Evolutionary conservation across 2,329 filamentous ascomycete species (phyloP).

Genomic region (Calonectria multiphialidica): DNA sequence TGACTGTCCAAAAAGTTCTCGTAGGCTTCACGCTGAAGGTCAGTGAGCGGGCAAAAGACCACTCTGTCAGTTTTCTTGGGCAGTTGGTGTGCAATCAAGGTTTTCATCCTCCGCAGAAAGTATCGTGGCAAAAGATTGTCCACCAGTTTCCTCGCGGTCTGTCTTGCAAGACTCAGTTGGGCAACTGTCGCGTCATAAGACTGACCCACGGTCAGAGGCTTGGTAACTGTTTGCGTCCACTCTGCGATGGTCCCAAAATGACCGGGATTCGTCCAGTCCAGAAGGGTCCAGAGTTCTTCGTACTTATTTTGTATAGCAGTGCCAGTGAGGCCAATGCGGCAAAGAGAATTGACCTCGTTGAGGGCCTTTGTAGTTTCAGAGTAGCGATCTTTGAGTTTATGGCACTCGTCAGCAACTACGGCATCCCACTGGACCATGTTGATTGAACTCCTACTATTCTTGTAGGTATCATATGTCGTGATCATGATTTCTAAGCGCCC

Average conservation of each 20-base stretch:
- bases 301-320: constrained; percentile 99
- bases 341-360: constrained; percentile 90
- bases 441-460: constrained; percentile 77
- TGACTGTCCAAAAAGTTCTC: constrained; percentile 80
- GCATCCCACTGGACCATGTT: constrained; percentile 95
- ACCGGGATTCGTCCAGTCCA: constrained; percentile 97
- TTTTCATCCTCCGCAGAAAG: constrained; percentile 94
- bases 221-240: constrained; percentile 84
- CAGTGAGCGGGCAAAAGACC: constrained; percentile 92
- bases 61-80: constrained; percentile 96
- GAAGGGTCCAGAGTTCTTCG: constrained; percentile 93
- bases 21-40: constrained; percentile 85
- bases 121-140: constrained; percentile 89
- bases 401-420: constrained; percentile 94
- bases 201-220: constrained; percentile 87
- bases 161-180: constrained; percentile 84
- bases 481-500: constrained; percentile 92
- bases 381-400: constrained; percentile 83
- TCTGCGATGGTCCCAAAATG: constrained; percentile 72
- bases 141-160: constrained; percentile 86
- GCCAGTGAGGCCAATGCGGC: constrained; percentile 91
- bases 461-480: constrained; percentile 93
- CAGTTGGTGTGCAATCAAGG: constrained; percentile 89
- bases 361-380: constrained; percentile 87
- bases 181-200: constrained; percentile 90